Percentiles rank a stretch among this genome's conserved stretches.
phyloP scores from a whole-genome alignment of 129 eudicot genomes.

The Rutidosis leptorrhynchoides region DNA sequence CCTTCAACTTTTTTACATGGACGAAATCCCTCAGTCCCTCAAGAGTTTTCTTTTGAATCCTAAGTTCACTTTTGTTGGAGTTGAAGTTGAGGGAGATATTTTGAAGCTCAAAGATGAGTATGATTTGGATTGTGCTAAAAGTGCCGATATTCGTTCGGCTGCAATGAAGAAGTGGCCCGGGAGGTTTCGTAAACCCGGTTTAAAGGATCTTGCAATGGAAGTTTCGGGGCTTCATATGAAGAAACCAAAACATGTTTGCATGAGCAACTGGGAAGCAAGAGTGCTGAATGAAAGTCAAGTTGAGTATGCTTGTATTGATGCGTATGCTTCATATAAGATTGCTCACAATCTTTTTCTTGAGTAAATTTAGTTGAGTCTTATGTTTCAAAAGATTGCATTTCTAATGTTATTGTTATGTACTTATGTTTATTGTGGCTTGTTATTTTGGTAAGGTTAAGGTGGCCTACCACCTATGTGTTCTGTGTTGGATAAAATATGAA shows the following conservation, averaged over 20 bases:
- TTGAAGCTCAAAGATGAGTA: slow-evolving; percentile 56
- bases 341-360: slow-evolving; percentile 32
- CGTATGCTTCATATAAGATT: slow-evolving; percentile 68
- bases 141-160: slow-evolving; percentile 36
- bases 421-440: too few species aligned
- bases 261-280: slow-evolving; percentile 64
- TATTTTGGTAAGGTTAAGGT: too few species aligned
- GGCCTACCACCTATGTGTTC: too few species aligned
- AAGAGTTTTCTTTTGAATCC: slow-evolving; percentile 43
- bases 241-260: slow-evolving; percentile 53
- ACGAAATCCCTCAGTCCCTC: slow-evolving; percentile 51
- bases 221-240: slow-evolving; percentile 38
- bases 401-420: background rate
- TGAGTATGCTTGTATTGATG: slow-evolving; percentile 68
- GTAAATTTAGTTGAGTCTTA: background rate
- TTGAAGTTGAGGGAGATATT: slow-evolving; percentile 50
- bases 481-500: too few species aligned
- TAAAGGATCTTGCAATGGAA: slow-evolving; percentile 64
- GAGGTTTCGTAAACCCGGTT: slow-evolving; percentile 41
- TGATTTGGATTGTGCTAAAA: slow-evolving; percentile 41
- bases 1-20: slow-evolving; percentile 64
- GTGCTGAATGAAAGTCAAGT: slow-evolving; percentile 42
- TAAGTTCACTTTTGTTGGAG: slow-evolving; percentile 52
- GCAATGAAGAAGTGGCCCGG: slow-evolving; percentile 56
- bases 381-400: background rate